Evolutionary conservation across 352 stramenopile genomes (phyloP), one percentile per base, ranked within the genome.

Genomic region (Globisporangium heterothallicum): DNA sequence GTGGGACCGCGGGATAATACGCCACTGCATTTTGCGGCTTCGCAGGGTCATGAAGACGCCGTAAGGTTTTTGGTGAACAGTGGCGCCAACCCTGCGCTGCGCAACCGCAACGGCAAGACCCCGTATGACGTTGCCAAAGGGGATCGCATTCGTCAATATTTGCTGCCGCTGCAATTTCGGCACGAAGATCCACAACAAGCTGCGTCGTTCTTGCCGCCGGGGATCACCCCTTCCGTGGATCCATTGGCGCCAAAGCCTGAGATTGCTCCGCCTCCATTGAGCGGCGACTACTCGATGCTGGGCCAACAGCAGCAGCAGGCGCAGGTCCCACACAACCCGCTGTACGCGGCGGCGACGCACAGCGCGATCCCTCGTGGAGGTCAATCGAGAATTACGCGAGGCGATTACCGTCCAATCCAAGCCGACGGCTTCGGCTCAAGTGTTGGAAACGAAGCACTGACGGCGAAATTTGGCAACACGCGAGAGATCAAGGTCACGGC

Each of bases 401-500:
- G 78, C 38, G 77, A 88, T 52, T 90, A 89, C 49, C 84, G 84
- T 27, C 80, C 83, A 19, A 94, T 95, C 30, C 78, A 94, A 53
- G 81, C 86, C 1, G 86, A 96, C 53, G 86, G 86, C 24, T 96
- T 96, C 52, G 86, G 87, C 35, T 85, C 81, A 12, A 95, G 83
- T 49, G 86, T 96, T 6, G 86, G 86, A 45, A 96, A 96, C 49
- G 76, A 90, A 24, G 71, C 86, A 40, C 76, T 96, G 16, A 90
- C 85, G 35, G 86, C 84, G 49, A 95, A 94, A 63, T 96, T 90
- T 55, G 86, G 86, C 49, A 96, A 96, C 67, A 92, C 58, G 42
- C 72, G 71, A 19, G 79, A 88, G 41, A 72, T 94, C 35, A 91
- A 92, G 54, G 72, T 85, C 1, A 90, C 78, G 14, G 80, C 78